Evolutionary conservation across 495 filamentous ascomycete genomes (phyloP).

Genomic region (Xylaria palmicola): DNA sequence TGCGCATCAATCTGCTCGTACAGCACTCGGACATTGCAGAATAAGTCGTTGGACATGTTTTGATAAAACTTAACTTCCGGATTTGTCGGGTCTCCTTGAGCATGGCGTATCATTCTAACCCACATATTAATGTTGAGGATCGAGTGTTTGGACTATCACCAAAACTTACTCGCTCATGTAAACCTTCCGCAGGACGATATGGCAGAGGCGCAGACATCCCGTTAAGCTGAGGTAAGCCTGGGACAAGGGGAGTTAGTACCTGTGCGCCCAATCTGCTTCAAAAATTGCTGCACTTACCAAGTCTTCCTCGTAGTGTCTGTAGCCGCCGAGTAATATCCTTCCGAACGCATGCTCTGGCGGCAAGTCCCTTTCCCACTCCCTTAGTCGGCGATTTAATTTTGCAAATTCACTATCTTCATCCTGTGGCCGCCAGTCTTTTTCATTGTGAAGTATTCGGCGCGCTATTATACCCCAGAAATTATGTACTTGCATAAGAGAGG

Average conservation of each 20-base stretch:
- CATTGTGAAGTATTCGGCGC: constrained; percentile 39
- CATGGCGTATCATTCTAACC: constrained; percentile 40
- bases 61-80: constrained; percentile 39
- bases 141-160: background rate
- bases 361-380: constrained; percentile 43
- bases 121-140: background rate
- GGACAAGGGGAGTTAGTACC: background rate
- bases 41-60: constrained; percentile 45
- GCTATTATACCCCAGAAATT: constrained; percentile 51
- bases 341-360: constrained; percentile 46
- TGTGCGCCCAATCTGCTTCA: background rate
- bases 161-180: constrained; percentile 45
- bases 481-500: constrained; percentile 50
- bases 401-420: constrained; percentile 44
- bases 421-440: constrained; percentile 39
- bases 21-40: constrained; percentile 44
- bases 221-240: constrained; percentile 51
- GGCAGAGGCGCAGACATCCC: constrained; percentile 48
- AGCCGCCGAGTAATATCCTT: constrained; percentile 39
- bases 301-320: constrained; percentile 44
- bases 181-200: constrained; percentile 50
- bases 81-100: constrained; percentile 34
- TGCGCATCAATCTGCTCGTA: constrained; percentile 50
- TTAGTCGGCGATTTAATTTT: constrained; percentile 35
- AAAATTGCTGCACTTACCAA: constrained; percentile 29